These are phyloP conservation scores for Cladophialophora exuberans DNA, from an alignment of 2,329 filamentous ascomycete genomes.

Conservation along the genomic window DNA sequence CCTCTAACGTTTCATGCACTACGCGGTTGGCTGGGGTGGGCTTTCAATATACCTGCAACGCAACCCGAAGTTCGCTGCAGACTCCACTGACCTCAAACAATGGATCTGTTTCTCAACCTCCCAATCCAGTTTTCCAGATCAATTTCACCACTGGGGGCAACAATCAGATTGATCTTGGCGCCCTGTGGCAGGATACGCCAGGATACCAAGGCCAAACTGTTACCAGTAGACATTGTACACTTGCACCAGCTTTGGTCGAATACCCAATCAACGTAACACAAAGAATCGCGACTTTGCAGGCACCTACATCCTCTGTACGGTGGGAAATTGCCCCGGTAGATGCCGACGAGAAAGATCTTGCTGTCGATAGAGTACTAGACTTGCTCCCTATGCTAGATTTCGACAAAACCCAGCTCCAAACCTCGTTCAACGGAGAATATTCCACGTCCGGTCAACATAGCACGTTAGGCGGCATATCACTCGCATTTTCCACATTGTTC, in stretches of 20 bases:
- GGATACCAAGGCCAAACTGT: neutral
- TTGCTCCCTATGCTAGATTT: neutral
- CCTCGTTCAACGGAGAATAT: neutral
- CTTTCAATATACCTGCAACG: conserved; percentile 12
- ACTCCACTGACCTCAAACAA: neutral
- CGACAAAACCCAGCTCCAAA: neutral
- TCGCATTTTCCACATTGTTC: conserved; percentile 11
- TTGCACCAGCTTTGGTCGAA: conserved; percentile 11
- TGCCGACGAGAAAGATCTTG: neutral
- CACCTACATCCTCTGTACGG: conserved; percentile 3
- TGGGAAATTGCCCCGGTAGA: neutral
- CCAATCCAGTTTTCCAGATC: conserved; percentile 4
- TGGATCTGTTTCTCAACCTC: neutral
- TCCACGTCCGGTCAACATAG: conserved; percentile 1
- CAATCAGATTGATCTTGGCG: neutral
- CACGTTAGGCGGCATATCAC: conserved; percentile 9
- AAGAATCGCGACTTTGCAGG: conserved; percentile 3
- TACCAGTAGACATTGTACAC: conserved; percentile 9
- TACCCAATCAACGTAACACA: conserved; percentile 15
- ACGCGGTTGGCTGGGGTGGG: conserved; percentile 10
- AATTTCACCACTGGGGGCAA: neutral
- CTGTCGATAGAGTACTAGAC: conserved; percentile 6
- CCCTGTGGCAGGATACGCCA: conserved; percentile 11
- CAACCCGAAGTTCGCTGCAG: conserved; percentile 8
- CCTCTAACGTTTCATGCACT: conserved; percentile 10